Evolutionary conservation across 2,329 filamentous ascomycete genomes (phyloP), one percentile per base, ranked within the genome.

Genomic region (Cytospora schulzeri): DNA sequence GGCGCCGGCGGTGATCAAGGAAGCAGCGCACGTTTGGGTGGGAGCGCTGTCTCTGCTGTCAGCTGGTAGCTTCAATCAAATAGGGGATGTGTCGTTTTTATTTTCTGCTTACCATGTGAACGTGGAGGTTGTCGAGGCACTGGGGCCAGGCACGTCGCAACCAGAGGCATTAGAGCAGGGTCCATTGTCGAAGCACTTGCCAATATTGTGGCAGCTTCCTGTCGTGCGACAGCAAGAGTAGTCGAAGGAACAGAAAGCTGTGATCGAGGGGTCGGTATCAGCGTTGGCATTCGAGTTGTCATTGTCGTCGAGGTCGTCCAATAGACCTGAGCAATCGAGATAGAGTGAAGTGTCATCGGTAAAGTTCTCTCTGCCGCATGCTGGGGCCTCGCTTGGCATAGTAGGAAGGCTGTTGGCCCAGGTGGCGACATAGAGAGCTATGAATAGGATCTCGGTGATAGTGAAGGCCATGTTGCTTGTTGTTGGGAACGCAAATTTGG

Each of bases 381-480:
- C 7, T 4, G 45, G 12, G 45, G 5, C 45, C 45, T 24, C 45
- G 45, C 45, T 9, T 14, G n/a, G 4, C 9, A 31, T 28, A 6
- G 26, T 33, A 11, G 52, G 52, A 12, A 29, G 17, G 17, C 52
- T 24, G 26, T 29, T 19, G 26, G 8, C 19, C 28, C 52, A 54
- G n/a, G 26, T n/a, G 26, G 26, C 26, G 19, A 57, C 22, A 28
- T 14, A 57, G 31, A 57, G 29, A 57, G 45, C 19, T 17, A 28
- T 24, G 41, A 60, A 35, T 45, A 35, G 24, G 45, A 57, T 60
- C n/a, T 62, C 35, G 45, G 63, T 50, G 35, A 56, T 55, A 24
- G 62, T 61, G 48, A 59, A 66, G 26, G 66, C 67, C 14, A 64
- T 28, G 59, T 50, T 35, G 24, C 70, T 72, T 29, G 19, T 57